Evolutionary conservation across 805 yeast species (phyloP), one percentile per base, ranked within the genome.

Genomic region (Myxozyma kluyveri): DNA sequence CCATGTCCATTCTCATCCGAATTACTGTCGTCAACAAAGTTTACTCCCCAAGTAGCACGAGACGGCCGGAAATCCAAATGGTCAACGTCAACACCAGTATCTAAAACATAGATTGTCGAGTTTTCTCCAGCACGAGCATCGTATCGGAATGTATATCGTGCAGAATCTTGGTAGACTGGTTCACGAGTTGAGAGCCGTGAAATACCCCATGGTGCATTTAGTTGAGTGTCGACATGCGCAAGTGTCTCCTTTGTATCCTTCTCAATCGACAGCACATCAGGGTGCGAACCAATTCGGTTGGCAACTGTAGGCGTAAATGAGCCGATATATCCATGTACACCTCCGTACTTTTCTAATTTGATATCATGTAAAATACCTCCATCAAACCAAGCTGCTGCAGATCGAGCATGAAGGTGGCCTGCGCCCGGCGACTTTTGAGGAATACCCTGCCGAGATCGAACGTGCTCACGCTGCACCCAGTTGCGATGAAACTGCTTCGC

Each of bases 1-100:
- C 96, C 96, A 71, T 89, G 96, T 48, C 96, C 96, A 64, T 87
- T 86, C 47, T 88, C 93, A 68, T 90, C 96, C 40, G 75, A 64
- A 61, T 83, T 88, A 48, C 76, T 77, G 62, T 82, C 88, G 47
- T 69, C 62, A 61, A 95, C 95, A 60, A 87, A 75, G 52, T 95
- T 87, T 45, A 82, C 77, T 61, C 96, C 96, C 95, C 95, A 87
- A 36, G 67, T 67, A 41, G 96, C 95, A 72, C 96, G 81, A 42
- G 90, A 90, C 9, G 73, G 84, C 4, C 45, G 50, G 64, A 89
- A 89, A 65, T 88, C 93, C 32, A 74, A 76, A 68, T 89, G 96
- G 18, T 77, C 71, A 47, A 81, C 75, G 61, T 83, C 81, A 65
- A 89, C 77, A 72, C 97, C 97, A 18, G 96, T 88, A 70, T 89